Percentiles rank a stretch among this genome's conserved stretches.
Evolutionary conservation across 805 yeast genomes (phyloP).

Genomic region (Danielozyma ontarioensis): DNA sequence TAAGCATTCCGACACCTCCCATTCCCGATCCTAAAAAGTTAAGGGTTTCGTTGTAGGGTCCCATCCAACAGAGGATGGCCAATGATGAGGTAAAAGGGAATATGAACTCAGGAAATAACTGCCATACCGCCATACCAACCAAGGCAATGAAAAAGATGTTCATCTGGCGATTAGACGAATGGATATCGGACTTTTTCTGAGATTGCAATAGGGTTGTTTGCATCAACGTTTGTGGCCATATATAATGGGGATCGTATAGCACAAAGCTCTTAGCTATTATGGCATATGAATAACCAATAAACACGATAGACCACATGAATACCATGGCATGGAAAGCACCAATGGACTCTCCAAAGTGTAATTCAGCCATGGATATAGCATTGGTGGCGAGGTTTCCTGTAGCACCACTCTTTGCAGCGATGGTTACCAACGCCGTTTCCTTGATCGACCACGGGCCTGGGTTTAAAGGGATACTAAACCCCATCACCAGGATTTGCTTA

Average conservation of each 20-base stretch:
- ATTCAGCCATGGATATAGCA: slow-evolving; percentile 42
- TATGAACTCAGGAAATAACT: slow-evolving; percentile 43
- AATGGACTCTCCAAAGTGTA: slow-evolving; percentile 35
- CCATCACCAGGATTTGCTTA: slow-evolving; percentile 12
- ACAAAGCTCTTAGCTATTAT: slow-evolving; percentile 44
- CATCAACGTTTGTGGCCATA: slow-evolving; percentile 49
- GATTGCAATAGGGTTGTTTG: slow-evolving; percentile 42
- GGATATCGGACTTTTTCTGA: slow-evolving; percentile 14
- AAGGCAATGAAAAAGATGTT: slow-evolving; percentile 32
- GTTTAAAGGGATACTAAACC: slow-evolving; percentile 30
- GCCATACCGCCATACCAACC: slow-evolving; percentile 37
- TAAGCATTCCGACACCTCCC: slow-evolving; percentile 48
- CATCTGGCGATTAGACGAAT: slow-evolving; percentile 27
- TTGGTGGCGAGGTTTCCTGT: slow-evolving; percentile 48
- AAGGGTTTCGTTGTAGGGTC: slow-evolving; percentile 34
- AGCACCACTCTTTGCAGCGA: slow-evolving; percentile 49
- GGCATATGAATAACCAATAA: slow-evolving; percentile 49
- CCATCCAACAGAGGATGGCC: slow-evolving; percentile 46
- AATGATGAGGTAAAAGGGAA: slow-evolving; percentile 47
- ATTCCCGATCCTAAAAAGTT: slow-evolving; percentile 49
- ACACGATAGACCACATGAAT: slow-evolving; percentile 49
- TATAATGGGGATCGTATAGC: slow-evolving; percentile 43
- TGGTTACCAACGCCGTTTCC: slow-evolving; percentile 48
- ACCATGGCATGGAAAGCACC: slow-evolving; percentile 31
- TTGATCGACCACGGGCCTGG: slow-evolving; percentile 56